Percentiles rank a stretch among this genome's conserved stretches.
Evolutionary conservation across 345 rosid genomes (phyloP).

Genomic region (Pistacia integerrima): DNA sequence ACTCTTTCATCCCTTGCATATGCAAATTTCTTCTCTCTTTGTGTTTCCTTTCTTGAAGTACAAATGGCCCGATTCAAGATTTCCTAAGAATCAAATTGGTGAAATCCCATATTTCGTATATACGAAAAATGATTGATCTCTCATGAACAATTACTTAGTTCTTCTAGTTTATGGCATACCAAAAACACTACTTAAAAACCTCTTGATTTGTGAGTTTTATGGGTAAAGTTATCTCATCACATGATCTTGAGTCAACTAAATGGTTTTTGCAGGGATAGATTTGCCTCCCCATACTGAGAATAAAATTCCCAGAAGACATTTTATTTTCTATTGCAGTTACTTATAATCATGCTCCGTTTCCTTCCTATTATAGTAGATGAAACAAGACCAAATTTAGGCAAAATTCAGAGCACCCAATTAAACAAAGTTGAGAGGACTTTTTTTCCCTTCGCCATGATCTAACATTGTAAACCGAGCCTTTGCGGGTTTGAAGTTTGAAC

Average conservation of each 20-base stretch:
- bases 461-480: conserved; percentile 35
- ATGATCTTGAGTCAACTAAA: conserved; percentile 11
- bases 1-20: background rate
- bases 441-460: conserved; percentile 24
- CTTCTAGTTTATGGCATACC: too few species aligned
- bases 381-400: conserved; percentile 4
- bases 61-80: too few species aligned
- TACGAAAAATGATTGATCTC: too few species aligned
- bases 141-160: too few species aligned
- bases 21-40: background rate
- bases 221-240: background rate
- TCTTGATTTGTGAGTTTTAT: background rate
- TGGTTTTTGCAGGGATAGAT: conserved; percentile 16
- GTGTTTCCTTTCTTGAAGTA: too few species aligned
- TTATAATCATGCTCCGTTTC: background rate
- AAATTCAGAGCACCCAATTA: conserved; percentile 31
- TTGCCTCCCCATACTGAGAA: background rate
- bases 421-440: background rate
- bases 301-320: background rate
- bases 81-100: too few species aligned
- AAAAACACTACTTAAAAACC: too few species aligned
- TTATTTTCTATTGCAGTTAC: background rate
- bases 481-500: background rate
- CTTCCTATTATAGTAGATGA: background rate
- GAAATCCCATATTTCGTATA: too few species aligned